These are phyloP conservation scores for Podila epicladia DNA, from an alignment of 192 early-diverging fungal genomes.

Conservation along the genomic window DNA sequence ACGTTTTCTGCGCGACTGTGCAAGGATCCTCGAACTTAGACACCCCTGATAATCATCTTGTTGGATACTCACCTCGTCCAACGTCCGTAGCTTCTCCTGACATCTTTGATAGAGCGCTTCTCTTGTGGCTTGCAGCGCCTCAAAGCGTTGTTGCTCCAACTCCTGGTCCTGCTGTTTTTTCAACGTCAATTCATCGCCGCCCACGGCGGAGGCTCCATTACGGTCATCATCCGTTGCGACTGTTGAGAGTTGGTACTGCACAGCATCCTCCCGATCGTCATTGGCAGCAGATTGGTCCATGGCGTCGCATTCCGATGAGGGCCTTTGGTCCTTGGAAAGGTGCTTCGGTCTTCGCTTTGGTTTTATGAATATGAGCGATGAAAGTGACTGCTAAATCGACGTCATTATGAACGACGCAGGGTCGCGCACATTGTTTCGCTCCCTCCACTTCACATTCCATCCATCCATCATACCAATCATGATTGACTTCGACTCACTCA, in stretches of 20 bases:
- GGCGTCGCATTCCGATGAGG: too few relatives aligned
- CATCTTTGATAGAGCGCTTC: slow-evolving; percentile 31
- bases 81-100: slow-evolving; percentile 10
- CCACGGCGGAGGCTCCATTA: too few relatives aligned
- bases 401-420: background rate
- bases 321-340: too few relatives aligned
- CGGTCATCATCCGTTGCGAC: too few relatives aligned
- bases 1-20: background rate
- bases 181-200: too few relatives aligned
- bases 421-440: background rate
- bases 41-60: background rate
- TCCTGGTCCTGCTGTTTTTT: background rate
- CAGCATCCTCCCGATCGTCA: too few relatives aligned
- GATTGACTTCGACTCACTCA: slow-evolving; percentile 56
- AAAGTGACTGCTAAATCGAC: background rate
- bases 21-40: background rate
- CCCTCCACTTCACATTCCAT: background rate
- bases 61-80: slow-evolving; percentile 16
- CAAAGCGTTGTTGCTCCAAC: slow-evolving; percentile 13
- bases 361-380: background rate
- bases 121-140: slow-evolving; percentile 13
- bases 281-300: too few relatives aligned
- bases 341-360: too few relatives aligned
- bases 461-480: slow-evolving; percentile 5
- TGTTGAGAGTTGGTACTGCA: too few relatives aligned